phyloP scores from a whole-genome alignment of 2,329 filamentous ascomycete species.

The Cladosporium velox region DNA sequence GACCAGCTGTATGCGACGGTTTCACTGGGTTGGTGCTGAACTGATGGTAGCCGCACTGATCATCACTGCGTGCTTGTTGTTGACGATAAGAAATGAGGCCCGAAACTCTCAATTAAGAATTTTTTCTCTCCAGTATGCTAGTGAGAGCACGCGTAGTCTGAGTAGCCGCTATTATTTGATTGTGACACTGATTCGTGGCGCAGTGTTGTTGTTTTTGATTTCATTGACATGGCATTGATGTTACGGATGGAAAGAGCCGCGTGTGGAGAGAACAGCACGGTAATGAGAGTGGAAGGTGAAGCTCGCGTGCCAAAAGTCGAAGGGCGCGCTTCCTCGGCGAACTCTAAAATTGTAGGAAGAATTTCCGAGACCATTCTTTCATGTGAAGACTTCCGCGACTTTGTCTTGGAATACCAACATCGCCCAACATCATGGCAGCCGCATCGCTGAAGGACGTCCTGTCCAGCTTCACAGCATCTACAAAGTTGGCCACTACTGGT shows the following conservation, averaged over 20 bases:
- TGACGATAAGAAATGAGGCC: neutral
- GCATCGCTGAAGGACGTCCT: conserved; percentile 44
- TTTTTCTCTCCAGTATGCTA: neutral
- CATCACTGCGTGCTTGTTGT: neutral
- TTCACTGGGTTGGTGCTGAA: neutral
- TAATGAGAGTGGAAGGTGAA: neutral
- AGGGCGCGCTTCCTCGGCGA: conserved; percentile 9
- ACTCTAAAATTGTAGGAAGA: conserved; percentile 9
- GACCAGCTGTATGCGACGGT: neutral
- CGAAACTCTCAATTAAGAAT: neutral
- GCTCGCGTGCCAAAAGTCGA: neutral
- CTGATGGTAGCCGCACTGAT: neutral
- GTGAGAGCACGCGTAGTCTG: neutral
- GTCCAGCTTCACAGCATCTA: conserved; percentile 56
- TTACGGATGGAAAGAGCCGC: neutral
- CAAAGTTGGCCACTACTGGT: conserved; percentile 59
- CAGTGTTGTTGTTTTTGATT: neutral
- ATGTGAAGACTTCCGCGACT: conserved; percentile 13
- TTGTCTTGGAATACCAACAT: neutral
- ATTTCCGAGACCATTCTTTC: conserved; percentile 18
- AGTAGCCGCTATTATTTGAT: neutral
- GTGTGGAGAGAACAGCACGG: neutral
- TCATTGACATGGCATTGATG: neutral
- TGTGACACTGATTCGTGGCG: neutral
- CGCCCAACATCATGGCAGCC: conserved; percentile 11